Evolutionary conservation across 1,139 yeast species (phyloP), one percentile per base, ranked within the genome.

Genomic region (Yamadazyma aaseri): DNA sequence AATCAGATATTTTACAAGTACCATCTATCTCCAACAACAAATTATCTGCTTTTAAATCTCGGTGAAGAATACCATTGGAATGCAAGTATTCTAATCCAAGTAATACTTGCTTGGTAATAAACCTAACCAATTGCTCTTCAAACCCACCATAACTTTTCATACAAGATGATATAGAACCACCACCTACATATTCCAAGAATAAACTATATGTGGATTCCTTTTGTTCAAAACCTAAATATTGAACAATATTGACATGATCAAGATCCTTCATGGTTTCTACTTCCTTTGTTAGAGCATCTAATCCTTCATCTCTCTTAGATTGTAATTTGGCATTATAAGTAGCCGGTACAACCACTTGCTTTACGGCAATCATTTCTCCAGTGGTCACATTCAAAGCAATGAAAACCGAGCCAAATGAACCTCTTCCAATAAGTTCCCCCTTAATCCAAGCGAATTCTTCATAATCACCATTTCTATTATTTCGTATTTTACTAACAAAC

Each of bases 351-450:
- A 76, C 80, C 4, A 92, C 97, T 56, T 94, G 98, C 54, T 94
- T 94, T 1, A 94, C 98, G 0, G 99, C 99, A 63, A 94, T 81
- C 96, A 94, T 90, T 51, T 94, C 99, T 36, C 98, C 97, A 0
- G 96, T 89, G 1, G 97, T 92, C 11, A 89, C 94, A 57, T 94
- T 94, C 51, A 94, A 71, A 1, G 96, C 97, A 40, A 94, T 70
- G 52, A 76, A 92, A 1, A 94, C 98, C 28, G 86, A 82, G n/a
- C 98, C 99, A 68, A 90, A 94, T 0, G 97, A 90, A 0, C 99
- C 99, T 40, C 90, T 79, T 1, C 99, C 99, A 40, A 94, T 87
- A 43, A 92, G 70, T 51, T 90, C 97, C 69, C 99, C 99, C 55
- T 89, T 89, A 34, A 94, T 86, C 99, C 99, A 94, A 0, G 92